These are phyloP conservation scores for Colletotrichum chrysophilum DNA, from an alignment of 2,329 filamentous ascomycete genomes.

Conservation along the genomic window DNA sequence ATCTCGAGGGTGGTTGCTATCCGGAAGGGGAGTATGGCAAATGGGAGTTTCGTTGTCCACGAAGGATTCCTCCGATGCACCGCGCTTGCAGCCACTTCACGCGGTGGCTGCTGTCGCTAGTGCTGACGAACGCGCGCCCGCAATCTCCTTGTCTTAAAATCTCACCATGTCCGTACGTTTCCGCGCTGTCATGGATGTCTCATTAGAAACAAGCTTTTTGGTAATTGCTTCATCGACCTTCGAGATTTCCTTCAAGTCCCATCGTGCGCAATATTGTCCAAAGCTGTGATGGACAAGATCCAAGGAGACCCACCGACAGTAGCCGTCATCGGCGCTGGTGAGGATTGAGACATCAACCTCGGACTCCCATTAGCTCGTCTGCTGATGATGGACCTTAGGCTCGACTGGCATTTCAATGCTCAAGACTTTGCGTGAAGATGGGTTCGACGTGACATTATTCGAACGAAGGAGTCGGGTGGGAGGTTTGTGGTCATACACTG, in stretches of 20 bases:
- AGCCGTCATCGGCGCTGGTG: conserved; percentile 29
- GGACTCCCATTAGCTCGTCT: neutral
- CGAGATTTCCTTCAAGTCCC: neutral
- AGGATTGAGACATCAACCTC: neutral
- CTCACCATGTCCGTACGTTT: neutral
- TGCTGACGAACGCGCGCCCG: neutral
- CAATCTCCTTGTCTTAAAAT: neutral
- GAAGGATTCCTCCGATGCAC: neutral
- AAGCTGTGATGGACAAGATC: neutral
- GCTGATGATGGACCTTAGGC: conserved; percentile 20
- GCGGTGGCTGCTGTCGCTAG: neutral
- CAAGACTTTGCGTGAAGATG: conserved; percentile 48
- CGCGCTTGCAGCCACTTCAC: neutral
- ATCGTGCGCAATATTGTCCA: accelerated
- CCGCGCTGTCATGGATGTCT: neutral
- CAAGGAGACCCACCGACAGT: conserved; percentile 31
- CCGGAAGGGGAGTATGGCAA: neutral
- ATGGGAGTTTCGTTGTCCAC: neutral
- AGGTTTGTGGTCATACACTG: conserved; percentile 48
- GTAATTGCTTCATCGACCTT: neutral
- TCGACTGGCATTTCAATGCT: conserved; percentile 34
- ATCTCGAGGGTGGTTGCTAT: neutral
- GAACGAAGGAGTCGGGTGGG: conserved; percentile 44
- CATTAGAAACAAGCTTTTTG: neutral
- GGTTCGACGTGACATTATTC: conserved; percentile 44